Percentiles rank a stretch among this genome's conserved stretches.
phyloP scores from a whole-genome alignment of 352 stramenopile species.

The Pythium guiyangense region DNA sequence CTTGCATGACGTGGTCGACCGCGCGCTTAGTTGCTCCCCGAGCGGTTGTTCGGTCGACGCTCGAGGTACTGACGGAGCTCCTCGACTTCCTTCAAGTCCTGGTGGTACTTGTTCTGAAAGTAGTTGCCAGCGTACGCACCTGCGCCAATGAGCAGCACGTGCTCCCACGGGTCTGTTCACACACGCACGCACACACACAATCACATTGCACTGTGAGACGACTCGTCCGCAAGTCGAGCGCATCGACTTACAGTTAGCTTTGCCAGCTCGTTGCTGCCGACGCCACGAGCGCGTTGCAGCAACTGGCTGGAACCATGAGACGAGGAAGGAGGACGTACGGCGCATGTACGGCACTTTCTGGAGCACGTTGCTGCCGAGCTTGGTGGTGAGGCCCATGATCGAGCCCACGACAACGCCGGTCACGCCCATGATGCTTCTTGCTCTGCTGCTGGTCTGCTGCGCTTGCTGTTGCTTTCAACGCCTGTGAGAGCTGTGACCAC shows the following conservation, averaged over 20 bases:
- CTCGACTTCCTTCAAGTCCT: conserved; percentile 69
- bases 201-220: not conserved
- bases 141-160: conserved; percentile 65
- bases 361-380: conserved; percentile 77
- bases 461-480: conserved; percentile 8
- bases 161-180: conserved; percentile 72
- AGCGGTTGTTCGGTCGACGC: conserved; percentile 37
- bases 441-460: conserved; percentile 9
- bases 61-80: conserved; percentile 73
- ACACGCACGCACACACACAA: not conserved
- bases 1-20: not conserved
- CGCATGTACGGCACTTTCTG: conserved; percentile 83
- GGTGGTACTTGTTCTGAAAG: conserved; percentile 73
- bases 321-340: conserved; percentile 38
- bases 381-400: conserved; percentile 76
- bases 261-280: not conserved
- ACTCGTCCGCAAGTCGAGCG: too few relatives aligned
- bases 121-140: conserved; percentile 57
- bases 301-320: too few relatives aligned
- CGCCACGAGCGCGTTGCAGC: not conserved
- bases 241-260: not conserved
- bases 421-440: conserved; percentile 48
- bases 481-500: not conserved
- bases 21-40: conserved; percentile 31
- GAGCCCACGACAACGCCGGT: conserved; percentile 61